A percentile compares a stretch with the other conserved stretches of the same genome.
Conservation (phyloP, 192 early-diverging fungal genomes). For the Glomus cerebriforme region DNA sequence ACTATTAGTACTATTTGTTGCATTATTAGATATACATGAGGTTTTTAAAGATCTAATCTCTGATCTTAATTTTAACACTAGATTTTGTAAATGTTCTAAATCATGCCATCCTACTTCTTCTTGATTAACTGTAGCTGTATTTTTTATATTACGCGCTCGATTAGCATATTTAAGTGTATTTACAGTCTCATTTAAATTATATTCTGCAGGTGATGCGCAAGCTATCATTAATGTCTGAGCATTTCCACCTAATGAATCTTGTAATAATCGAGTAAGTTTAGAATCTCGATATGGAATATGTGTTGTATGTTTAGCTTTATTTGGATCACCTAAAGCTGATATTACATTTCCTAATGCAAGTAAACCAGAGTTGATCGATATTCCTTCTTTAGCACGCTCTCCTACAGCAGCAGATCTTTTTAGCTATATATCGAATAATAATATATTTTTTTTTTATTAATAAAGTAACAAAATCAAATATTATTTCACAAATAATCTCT, state of each 20-base stretch:
- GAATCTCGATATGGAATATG: conserved; percentile 97
- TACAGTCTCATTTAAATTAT: conserved; percentile 86
- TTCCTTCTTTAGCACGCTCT: conserved; percentile 93
- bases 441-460: background rate
- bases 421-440: conserved; percentile 42
- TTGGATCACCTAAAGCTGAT: conserved; percentile 86
- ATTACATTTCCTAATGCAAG: conserved; percentile 98
- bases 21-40: background rate
- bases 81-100: conserved; percentile 63
- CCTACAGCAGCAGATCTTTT: conserved; percentile 93
- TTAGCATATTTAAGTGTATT: conserved; percentile 97
- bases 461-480: background rate
- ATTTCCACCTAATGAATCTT: conserved; percentile 95
- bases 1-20: background rate
- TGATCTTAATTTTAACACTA: conserved; percentile 63
- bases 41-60: conserved; percentile 54
- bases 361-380: conserved; percentile 94
- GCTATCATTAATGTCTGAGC: conserved; percentile 95
- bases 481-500: background rate
- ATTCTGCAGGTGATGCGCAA: conserved; percentile 85
- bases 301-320: conserved; percentile 53
- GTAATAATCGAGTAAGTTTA: conserved; percentile 95
- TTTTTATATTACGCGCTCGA: conserved; percentile 94
- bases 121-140: conserved; percentile 80
- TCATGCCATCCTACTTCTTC: conserved; percentile 65